These are phyloP conservation scores for Physcomitrium patens DNA, from an alignment of 225 moss, liverwort and hornwort species.

Conservation along the genomic window DNA sequence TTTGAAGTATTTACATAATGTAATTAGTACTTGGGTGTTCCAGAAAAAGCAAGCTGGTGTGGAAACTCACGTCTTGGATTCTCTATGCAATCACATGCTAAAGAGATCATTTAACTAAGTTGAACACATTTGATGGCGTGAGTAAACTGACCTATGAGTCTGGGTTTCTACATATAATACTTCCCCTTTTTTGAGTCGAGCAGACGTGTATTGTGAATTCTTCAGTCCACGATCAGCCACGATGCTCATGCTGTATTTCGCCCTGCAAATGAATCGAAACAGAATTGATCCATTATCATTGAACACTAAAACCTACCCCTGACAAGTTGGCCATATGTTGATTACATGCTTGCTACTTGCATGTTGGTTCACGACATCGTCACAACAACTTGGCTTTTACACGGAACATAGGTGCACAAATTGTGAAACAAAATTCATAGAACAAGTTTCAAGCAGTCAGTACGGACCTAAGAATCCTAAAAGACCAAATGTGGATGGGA, in stretches of 20 bases:
- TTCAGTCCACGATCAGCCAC: conserved; percentile 95
- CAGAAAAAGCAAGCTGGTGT: conserved; percentile 12
- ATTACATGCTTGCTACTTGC: background rate
- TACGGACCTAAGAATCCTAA: conserved; percentile 2
- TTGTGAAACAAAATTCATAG: background rate
- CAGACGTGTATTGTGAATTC: conserved; percentile 94
- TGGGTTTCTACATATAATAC: conserved; percentile 94
- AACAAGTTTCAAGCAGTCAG: background rate
- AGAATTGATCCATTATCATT: background rate
- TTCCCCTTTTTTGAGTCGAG: conserved; percentile 92
- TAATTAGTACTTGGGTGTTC: background rate
- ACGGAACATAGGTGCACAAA: conserved; percentile 12
- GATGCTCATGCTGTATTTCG: conserved; percentile 95
- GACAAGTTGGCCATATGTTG: background rate
- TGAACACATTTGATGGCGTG: conserved; percentile 4
- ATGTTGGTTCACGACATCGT: conserved; percentile 12
- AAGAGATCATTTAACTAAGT: conserved; percentile 26
- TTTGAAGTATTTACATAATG: conserved; percentile 15
- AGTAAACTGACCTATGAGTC: conserved; percentile 58
- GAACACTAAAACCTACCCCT: conserved; percentile 10
- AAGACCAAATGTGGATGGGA: background rate
- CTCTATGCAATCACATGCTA: conserved; percentile 41
- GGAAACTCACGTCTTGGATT: conserved; percentile 18
- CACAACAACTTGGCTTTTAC: conserved; percentile 8
- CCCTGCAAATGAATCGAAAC: conserved; percentile 40